Conservation (phyloP, 116 monocot species). For the Dioscorea cayenensis region DNA sequence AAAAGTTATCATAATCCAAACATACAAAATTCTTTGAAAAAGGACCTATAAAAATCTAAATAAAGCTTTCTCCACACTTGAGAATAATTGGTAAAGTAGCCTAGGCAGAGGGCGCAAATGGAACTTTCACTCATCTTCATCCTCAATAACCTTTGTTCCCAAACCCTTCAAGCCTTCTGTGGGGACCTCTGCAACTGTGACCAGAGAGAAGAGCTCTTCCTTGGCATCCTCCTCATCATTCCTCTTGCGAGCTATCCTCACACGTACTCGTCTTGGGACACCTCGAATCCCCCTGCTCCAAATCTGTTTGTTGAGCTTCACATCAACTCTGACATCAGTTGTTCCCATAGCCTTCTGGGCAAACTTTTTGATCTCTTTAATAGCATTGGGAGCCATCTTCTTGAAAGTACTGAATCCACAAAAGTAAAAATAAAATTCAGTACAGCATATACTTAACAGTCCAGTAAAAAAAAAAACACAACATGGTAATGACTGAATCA, state of each 20-base stretch:
- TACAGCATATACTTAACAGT: too few relatives aligned
- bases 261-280: conserved; percentile 29
- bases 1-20: too few relatives aligned
- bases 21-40: too few relatives aligned
- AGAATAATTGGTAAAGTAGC: too few relatives aligned
- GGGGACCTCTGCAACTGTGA: conserved; percentile 29
- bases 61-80: too few relatives aligned
- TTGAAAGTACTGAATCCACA: conserved; percentile 26
- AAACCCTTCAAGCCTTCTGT: conserved; percentile 24
- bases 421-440: too few relatives aligned
- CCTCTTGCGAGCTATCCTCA: conserved; percentile 29
- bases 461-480: too few relatives aligned
- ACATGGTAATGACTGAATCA: too few relatives aligned
- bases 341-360: conserved; percentile 38
- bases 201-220: conserved; percentile 38
- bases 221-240: conserved; percentile 44
- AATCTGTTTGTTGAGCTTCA: conserved; percentile 6
- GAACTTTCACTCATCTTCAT: conserved; percentile 5
- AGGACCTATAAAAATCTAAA: too few relatives aligned
- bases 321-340: conserved; percentile 4
- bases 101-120: too few relatives aligned
- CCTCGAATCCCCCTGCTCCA: conserved; percentile 36
- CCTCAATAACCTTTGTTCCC: conserved; percentile 33
- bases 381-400: conserved; percentile 40
- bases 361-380: conserved; percentile 35